Evolutionary conservation across 208 protist species (phyloP), one percentile per base, ranked within the genome.

Genomic region (Leishmania tarentolae): DNA sequence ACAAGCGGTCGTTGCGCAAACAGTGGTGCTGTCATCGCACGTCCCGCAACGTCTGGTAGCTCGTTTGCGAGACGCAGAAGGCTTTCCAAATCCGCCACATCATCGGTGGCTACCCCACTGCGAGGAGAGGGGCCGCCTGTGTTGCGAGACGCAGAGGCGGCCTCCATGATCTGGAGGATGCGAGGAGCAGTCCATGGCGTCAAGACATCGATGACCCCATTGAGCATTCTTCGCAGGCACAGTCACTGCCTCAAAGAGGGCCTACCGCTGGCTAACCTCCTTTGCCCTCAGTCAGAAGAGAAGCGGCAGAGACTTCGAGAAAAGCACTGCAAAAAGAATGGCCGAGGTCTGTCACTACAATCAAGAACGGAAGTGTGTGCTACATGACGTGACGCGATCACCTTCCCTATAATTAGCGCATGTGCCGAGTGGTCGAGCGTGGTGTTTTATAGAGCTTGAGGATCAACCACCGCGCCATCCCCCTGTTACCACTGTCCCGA

Each of bases 41-140:
- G 93, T 24, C 87, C 86, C 11, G 93, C 88, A 46, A 94, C 90
- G 61, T 94, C 89, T 5, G 90, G 91, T 50, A 88, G 82, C 57
- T 88, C 80, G 74, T 83, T 88, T 19, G 88, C 78, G 75, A 88
- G 78, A 21, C 80, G 79, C 68, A 94, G 68, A 5, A 96, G 77
- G 21, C 84, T 78, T 53, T 84, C 72, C 75, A 80, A 70, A 44
- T 80, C 82, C 78, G 76, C 61, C 28, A 83, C 68, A 7, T 69
- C 70, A 53, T 89, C 86, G 6, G 73, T 57, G 4, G 50, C 44
- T 17, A 65, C 15, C 13, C 44, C 44, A n/a, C 52, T 31, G 46
- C 63, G 63, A 50, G 75, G 47, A 42, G n/a, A 8, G 47, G 42
- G 21, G 42, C 81, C 76, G 31, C 61, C 56, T 50, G 19, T 28